Base-by-base conservation (phyloP, 768 basidiomycete species). In the Rhodotorula toruloides region DNA sequence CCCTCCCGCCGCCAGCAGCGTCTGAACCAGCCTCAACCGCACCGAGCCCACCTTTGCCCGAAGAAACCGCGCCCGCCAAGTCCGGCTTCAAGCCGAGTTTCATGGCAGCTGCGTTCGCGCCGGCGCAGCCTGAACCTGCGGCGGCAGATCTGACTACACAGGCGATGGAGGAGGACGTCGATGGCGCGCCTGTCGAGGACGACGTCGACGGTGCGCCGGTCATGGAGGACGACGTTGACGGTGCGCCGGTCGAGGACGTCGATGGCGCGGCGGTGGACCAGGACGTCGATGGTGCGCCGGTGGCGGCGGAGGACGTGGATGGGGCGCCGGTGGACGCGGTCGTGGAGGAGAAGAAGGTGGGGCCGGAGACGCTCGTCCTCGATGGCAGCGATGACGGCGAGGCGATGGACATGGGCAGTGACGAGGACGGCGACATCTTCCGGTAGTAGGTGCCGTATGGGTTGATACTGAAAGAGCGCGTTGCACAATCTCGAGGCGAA, bases 301-400 rank as follows among this genome's bases (percentile, higher is more conserved):
- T 53, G 40, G 48, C 27, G 19, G 44, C 12, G 7, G 67, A 47
- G 4, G 34, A 72, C 61, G 16, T 76, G 29, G 74, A 74, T 43
- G 73, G 73, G 10, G 72, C 67, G 25, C 67, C 67, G 4, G 76
- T 83, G 59, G 81, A 81, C 58, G 79, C 79, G 27, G 74, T 73
- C 62, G 76, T 83, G 16, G 84, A 84, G 25, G 16, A 17, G 36
- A 54, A 37, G 36, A 9, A 21, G 21, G 32, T n/a, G n/a, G n/a
- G n/a, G n/a, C n/a, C 36, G 2, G 36, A 27, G 34, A 49, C 27
- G 48, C 22, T 36, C n/a, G 36, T 54, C 21, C 25, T 27, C 12
- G 53, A 39, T 21, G 53, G 17, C 29, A n/a, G n/a, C n/a, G 44
- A 63, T 13, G 62, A 52, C 32, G 62, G 40, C 2, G 64, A 65